A percentile compares a stretch with the other conserved stretches of the same genome.
phyloP scores from a whole-genome alignment of 164 flowering plant species.

The Piper betle region DNA sequence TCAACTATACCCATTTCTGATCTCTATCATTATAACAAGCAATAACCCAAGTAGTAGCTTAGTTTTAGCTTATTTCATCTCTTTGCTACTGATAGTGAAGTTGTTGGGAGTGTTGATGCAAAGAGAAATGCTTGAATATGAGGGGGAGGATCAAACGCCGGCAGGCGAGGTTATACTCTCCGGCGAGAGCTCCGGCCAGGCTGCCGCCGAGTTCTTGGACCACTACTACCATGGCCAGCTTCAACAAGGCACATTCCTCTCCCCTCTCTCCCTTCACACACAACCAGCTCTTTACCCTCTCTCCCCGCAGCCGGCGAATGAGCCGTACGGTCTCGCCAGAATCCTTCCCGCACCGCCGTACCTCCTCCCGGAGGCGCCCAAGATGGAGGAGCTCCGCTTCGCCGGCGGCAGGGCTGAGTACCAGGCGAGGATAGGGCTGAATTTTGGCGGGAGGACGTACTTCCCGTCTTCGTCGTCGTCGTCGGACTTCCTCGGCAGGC shows the following conservation, averaged over 20 bases:
- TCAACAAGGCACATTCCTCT: not conserved
- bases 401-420: slow-evolving; percentile 12
- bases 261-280: not conserved
- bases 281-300: not conserved
- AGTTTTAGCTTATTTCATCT: too few species aligned
- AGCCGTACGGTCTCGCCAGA: not conserved
- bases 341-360: not conserved
- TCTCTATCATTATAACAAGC: too few species aligned
- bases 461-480: slow-evolving; percentile 32
- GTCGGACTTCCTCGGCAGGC: slow-evolving; percentile 40
- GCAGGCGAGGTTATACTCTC: not conserved
- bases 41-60: too few species aligned
- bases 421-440: slow-evolving; percentile 50
- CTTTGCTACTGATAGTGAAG: too few species aligned
- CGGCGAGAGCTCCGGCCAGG: not conserved
- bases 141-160: not conserved
- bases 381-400: slow-evolving; percentile 26
- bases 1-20: too few species aligned
- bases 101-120: too few species aligned
- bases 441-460: slow-evolving; percentile 71
- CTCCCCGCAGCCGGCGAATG: not conserved
- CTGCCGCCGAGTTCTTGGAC: not conserved
- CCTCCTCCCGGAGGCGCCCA: slow-evolving; percentile 18
- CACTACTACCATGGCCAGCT: not conserved
- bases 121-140: not conserved